Conservation (phyloP, 208 protist genomes). For the Wallacemonas sp. region DNA sequence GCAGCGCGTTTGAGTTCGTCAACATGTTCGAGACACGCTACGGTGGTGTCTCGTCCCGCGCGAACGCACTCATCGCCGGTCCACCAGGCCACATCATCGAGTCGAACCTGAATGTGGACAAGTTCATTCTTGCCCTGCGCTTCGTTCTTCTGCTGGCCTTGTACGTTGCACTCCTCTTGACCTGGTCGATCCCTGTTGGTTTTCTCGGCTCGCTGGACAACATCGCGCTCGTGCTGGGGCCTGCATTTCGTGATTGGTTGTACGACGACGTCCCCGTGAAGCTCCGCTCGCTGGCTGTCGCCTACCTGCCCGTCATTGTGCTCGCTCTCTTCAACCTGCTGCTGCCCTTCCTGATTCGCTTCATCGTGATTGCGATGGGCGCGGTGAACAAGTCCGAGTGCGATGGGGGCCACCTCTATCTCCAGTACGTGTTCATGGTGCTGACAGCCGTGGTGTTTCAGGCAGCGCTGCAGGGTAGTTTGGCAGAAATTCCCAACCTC, state of each 20-base stretch:
- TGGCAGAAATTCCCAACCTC: conserved; percentile 50
- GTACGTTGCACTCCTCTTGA: conserved; percentile 65
- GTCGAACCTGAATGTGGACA: conserved; percentile 49
- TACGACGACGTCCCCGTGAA: conserved; percentile 37
- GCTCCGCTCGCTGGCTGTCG: conserved; percentile 44
- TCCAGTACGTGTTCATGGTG: conserved; percentile 90
- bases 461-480: conserved; percentile 72
- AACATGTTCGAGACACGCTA: conserved; percentile 62
- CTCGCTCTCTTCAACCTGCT: conserved; percentile 73
- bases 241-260: conserved; percentile 28
- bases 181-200: conserved; percentile 75
- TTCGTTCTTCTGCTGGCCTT: conserved; percentile 40
- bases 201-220: conserved; percentile 78
- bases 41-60: conserved; percentile 34
- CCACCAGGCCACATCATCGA: conserved; percentile 69
- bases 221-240: conserved; percentile 56
- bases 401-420: conserved; percentile 56
- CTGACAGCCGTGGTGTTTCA: conserved; percentile 85
- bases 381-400: conserved; percentile 64
- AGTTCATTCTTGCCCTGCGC: conserved; percentile 45
- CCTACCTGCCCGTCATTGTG: conserved; percentile 70
- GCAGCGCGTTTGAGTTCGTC: conserved; percentile 72
- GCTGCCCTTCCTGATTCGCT: conserved; percentile 69
- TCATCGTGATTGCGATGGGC: conserved; percentile 71
- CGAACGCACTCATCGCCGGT: conserved; percentile 64